A percentile compares a stretch with the other conserved stretches of the same genome.
Evolutionary conservation across 1,284 basidiomycete genomes (phyloP).

Genomic region (Takashimella koratensis): DNA sequence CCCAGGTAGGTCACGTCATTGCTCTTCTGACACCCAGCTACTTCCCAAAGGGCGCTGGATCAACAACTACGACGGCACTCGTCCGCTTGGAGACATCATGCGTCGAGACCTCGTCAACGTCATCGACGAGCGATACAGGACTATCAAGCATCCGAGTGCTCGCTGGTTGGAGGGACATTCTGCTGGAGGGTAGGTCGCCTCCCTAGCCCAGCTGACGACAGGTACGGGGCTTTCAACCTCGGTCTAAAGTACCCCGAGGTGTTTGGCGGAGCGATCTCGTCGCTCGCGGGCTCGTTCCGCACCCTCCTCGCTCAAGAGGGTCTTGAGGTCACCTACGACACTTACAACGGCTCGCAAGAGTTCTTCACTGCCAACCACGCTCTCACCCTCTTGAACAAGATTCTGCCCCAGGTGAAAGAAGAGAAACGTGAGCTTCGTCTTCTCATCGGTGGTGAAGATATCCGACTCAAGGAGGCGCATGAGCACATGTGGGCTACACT

Average conservation of each 20-base stretch:
- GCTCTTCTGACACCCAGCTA: not conserved
- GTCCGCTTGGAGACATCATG: not conserved
- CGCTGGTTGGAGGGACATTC: not conserved
- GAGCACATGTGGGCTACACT: too few relatives aligned
- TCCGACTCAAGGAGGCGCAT: too few relatives aligned
- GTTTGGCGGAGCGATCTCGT: slow-evolving; percentile 1
- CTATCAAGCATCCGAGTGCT: not conserved
- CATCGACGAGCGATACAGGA: not conserved
- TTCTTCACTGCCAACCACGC: too few relatives aligned
- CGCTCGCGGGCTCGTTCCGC: too few relatives aligned
- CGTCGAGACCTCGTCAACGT: not conserved
- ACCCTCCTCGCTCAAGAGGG: too few relatives aligned
- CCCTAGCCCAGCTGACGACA: not conserved
- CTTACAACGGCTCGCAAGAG: too few relatives aligned
- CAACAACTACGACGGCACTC: not conserved
- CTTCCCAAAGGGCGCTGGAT: not conserved
- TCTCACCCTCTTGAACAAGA: too few relatives aligned
- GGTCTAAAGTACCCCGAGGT: not conserved
- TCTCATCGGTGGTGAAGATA: too few relatives aligned
- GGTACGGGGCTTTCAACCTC: not conserved
- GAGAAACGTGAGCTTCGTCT: too few relatives aligned
- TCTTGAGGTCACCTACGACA: too few relatives aligned
- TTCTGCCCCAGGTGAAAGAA: too few relatives aligned
- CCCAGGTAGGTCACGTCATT: not conserved
- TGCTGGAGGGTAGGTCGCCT: not conserved